Evolutionary conservation across 331 rosid genomes (phyloP).

Genomic region (Malus hybrid): DNA sequence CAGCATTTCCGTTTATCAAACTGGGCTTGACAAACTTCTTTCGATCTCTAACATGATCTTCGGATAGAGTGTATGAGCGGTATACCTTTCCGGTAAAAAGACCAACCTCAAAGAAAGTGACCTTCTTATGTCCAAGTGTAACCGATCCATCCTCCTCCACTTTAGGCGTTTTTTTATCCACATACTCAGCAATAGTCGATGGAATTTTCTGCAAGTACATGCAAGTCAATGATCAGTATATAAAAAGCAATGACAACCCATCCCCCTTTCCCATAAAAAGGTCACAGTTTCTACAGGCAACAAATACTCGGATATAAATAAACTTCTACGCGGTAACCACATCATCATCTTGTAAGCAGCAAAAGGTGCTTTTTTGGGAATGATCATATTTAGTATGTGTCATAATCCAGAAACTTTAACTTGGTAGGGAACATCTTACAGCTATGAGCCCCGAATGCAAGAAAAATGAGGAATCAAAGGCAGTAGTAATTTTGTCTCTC

Average conservation of each 20-base stretch:
- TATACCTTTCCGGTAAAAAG: constrained; percentile 48
- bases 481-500: background rate
- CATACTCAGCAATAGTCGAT: constrained; percentile 44
- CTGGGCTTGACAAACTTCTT: constrained; percentile 31
- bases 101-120: constrained; percentile 57
- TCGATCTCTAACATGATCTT: background rate
- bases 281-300: background rate
- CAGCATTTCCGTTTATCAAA: constrained; percentile 12
- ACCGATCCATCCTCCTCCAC: constrained; percentile 62
- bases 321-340: background rate
- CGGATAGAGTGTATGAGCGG: constrained; percentile 23
- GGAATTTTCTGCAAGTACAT: constrained; percentile 49
- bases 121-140: constrained; percentile 61
- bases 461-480: background rate
- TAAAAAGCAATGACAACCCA: background rate
- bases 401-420: background rate
- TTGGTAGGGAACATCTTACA: background rate
- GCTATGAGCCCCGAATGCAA: background rate
- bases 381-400: background rate
- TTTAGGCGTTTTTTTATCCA: constrained; percentile 41
- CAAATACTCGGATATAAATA: background rate
- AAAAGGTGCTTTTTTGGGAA: background rate
- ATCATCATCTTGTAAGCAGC: background rate
- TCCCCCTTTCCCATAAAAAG: background rate
- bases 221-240: background rate